These are phyloP conservation scores for Domatiomyces globalis DNA, from an alignment of 2,329 filamentous ascomycete species.

Conservation along the genomic window DNA sequence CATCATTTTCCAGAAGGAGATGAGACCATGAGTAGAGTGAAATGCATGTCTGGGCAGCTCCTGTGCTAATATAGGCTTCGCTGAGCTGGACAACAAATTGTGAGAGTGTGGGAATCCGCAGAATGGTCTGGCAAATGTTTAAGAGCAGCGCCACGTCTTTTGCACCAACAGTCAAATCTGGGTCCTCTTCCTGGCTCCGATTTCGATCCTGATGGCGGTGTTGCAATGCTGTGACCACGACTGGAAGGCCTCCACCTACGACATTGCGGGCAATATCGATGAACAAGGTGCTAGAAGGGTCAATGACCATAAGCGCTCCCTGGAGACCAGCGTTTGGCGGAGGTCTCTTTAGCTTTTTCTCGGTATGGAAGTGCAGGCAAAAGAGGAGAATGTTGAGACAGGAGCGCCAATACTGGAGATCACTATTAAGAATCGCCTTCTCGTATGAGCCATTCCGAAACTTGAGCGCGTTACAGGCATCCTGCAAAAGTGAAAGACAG, in stretches of 20 bases:
- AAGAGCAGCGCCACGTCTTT: constrained; percentile 79
- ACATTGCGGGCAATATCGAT: constrained; percentile 61
- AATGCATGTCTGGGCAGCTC: constrained; percentile 64
- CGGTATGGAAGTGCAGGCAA: constrained; percentile 45
- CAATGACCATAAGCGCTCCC: constrained; percentile 6
- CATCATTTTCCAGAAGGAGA: constrained; percentile 50
- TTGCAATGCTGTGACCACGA: constrained; percentile 68
- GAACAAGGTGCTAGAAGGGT: constrained; percentile 25
- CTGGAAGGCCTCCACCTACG: constrained; percentile 68
- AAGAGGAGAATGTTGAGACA: constrained; percentile 77
- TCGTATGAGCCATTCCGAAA: constrained; percentile 45
- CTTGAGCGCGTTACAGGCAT: constrained; percentile 48
- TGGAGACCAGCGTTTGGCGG: constrained; percentile 15
- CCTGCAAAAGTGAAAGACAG: constrained; percentile 40
- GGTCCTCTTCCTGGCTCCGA: constrained; percentile 3
- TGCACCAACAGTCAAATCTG: constrained; percentile 42
- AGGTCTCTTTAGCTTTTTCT: constrained; percentile 22
- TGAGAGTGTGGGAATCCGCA: constrained; percentile 63
- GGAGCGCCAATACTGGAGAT: constrained; percentile 62
- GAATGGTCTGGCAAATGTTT: constrained; percentile 70
- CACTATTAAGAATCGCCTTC: constrained; percentile 40
- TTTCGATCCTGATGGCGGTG: constrained; percentile 42
- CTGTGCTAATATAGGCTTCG: constrained; percentile 49
- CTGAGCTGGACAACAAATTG: constrained; percentile 57
- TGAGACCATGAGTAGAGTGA: constrained; percentile 92